These are phyloP conservation scores for Hypoxylon sp. DNA, from an alignment of 2,329 filamentous ascomycete species.

Conservation along the genomic window DNA sequence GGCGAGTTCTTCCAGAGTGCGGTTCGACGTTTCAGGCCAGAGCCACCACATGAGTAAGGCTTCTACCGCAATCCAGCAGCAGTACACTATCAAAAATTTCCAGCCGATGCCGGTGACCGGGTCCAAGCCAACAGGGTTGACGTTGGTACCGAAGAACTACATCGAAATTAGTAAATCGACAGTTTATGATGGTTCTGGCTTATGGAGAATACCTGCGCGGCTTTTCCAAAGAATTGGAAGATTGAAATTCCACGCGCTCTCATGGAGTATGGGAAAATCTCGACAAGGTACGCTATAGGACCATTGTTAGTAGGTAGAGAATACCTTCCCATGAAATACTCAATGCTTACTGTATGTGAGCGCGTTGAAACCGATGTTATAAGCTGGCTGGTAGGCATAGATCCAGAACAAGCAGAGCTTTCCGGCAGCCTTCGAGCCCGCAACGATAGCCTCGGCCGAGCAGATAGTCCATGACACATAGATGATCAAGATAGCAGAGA, in stretches of 20 bases:
- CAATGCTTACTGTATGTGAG: conserved; percentile 67
- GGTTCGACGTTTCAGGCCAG: conserved; percentile 83
- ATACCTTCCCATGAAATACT: neutral
- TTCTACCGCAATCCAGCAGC: conserved; percentile 52
- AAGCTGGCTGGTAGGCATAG: conserved; percentile 68
- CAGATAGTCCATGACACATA: conserved; percentile 71
- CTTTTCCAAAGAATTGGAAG: conserved; percentile 54
- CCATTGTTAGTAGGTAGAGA: conserved; percentile 14
- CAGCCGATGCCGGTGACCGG: conserved; percentile 50
- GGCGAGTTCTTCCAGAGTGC: conserved; percentile 76
- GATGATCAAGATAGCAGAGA: conserved; percentile 63
- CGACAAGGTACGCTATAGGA: conserved; percentile 61
- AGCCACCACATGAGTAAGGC: conserved; percentile 76
- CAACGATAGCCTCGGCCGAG: conserved; percentile 54
- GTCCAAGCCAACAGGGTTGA: conserved; percentile 55
- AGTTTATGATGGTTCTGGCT: neutral
- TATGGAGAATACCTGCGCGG: conserved; percentile 46
- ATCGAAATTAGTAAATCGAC: conserved; percentile 22
- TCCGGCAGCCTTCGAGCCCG: conserved; percentile 52
- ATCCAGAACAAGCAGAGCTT: conserved; percentile 68
- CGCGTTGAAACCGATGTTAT: conserved; percentile 74
- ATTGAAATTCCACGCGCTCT: conserved; percentile 67
- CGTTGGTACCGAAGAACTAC: conserved; percentile 61
- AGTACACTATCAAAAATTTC: conserved; percentile 52
- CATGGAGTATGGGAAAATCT: conserved; percentile 68